A percentile compares a stretch with the other conserved stretches of the same genome.
Evolutionary conservation across 1,139 yeast genomes (phyloP).

Genomic region (Blastobotrys illinoisensis): DNA sequence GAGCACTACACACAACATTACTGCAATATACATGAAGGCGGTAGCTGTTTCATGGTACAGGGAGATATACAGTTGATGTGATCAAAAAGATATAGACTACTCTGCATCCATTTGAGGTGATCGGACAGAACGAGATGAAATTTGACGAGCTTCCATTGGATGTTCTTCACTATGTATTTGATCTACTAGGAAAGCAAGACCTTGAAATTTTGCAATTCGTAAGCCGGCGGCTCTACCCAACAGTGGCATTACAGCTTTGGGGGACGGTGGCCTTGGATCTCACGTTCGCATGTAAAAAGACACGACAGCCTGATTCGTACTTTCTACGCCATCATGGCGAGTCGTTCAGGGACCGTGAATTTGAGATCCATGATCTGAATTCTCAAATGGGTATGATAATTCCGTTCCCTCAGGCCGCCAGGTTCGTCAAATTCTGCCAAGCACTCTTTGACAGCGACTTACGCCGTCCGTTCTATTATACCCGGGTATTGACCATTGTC

Average conservation of each 20-base stretch:
- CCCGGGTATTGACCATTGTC: neutral
- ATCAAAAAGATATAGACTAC: neutral
- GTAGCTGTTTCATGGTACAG: neutral
- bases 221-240: neutral
- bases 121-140: neutral
- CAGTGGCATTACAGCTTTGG: neutral
- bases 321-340: neutral
- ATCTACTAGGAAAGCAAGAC: neutral
- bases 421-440: neutral
- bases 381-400: neutral
- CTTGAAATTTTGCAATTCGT: neutral
- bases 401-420: neutral
- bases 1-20: neutral
- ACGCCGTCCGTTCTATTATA: neutral
- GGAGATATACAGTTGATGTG: neutral
- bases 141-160: neutral
- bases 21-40: neutral
- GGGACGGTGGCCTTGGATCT: neutral
- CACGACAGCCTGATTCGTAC: neutral
- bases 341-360: neutral
- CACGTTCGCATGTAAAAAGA: neutral
- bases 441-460: neutral
- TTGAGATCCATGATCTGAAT: neutral
- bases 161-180: neutral
- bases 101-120: neutral